Evolutionary conservation across 129 eudicot genomes (phyloP).

Genomic region (Helianthus tuberosus): DNA sequence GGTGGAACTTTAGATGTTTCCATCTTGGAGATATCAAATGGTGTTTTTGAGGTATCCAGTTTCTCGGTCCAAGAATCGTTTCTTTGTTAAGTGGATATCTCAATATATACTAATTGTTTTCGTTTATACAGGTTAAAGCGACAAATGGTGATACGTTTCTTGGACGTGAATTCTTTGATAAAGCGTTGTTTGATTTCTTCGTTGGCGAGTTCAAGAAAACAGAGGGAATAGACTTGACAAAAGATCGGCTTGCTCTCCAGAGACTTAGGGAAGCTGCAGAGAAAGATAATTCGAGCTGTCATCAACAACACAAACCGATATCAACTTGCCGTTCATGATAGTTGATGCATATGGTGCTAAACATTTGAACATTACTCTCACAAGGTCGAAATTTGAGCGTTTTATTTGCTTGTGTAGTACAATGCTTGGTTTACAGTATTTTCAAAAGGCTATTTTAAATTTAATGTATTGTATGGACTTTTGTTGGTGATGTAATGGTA

Average conservation of each 20-base stretch:
- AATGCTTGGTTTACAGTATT: too few species aligned
- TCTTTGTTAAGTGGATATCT: not conserved
- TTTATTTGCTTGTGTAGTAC: too few species aligned
- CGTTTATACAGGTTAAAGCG: not conserved
- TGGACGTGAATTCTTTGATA: conserved; percentile 10
- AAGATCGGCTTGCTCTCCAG: conserved; percentile 15
- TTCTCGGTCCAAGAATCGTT: not conserved
- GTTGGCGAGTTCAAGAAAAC: conserved; percentile 11
- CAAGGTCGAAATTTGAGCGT: conserved; percentile 11
- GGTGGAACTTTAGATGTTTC: conserved; percentile 21
- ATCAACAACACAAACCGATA: conserved; percentile 70
- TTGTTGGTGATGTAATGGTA: too few species aligned
- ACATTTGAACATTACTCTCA: conserved; percentile 10
- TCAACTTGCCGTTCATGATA: conserved; percentile 68
- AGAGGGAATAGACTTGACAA: conserved; percentile 14
- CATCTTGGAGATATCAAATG: conserved; percentile 13
- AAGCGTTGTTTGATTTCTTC: conserved; percentile 5
- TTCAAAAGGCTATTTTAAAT: too few species aligned
- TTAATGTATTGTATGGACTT: too few species aligned
- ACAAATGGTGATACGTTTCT: conserved; percentile 15
- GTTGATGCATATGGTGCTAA: conserved; percentile 53
- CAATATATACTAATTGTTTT: not conserved
- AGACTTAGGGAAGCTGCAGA: conserved; percentile 51
- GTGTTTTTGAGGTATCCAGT: conserved; percentile 7
- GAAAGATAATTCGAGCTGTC: conserved; percentile 72